Base-by-base conservation (phyloP, 2,329 filamentous ascomycete species). In the Monosporascus sp. region DNA sequence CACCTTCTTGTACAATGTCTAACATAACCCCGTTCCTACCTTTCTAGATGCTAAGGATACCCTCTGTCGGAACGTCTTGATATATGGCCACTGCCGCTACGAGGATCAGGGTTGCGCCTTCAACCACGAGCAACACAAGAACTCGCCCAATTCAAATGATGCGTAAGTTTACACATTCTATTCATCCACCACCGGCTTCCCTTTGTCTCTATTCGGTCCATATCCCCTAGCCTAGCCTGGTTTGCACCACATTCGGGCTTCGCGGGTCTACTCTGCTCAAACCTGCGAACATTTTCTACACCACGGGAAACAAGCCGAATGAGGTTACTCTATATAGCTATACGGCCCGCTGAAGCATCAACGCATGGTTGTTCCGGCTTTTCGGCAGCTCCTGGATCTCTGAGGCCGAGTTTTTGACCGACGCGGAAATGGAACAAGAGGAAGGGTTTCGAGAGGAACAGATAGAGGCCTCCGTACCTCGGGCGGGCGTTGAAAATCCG, bases 71-170 rank as follows among this genome's bases (percentile, higher is more conserved):
- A 96, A 97, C 73, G 87, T 97, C 57, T 82, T 91, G 57, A 96
- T 97, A 64, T 96, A 96, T 70, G 91, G 91, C 52, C 89, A 93
- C 72, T 97, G 91, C 71, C 87, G 90, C 59, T 96, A 91, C 72
- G 89, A 95, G 75, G 90, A 95, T 67, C 87, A 89, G 74, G 90
- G 89, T 74, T 96, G 91, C 73, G 85, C 88, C 60, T 96, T 95
- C 74, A 94, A 91, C 67, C 91, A 96, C 73, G 89, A 94, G 61
- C 82, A 85, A 54, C 79, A 83, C 62, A 90, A 86, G 71, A 74
- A 76, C 58, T 75, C 73, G 67, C 61, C 63, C 45, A 67, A 62
- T 48, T 62, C 64, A 18, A 53, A 55, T 46, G 66, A 68, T 50
- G 60, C 54, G 67, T 69, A 66, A 66, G 67, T 67, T 37, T 11